Base-by-base conservation (phyloP, 441 rosid genomes). In the Arabidopsis hybrid region DNA sequence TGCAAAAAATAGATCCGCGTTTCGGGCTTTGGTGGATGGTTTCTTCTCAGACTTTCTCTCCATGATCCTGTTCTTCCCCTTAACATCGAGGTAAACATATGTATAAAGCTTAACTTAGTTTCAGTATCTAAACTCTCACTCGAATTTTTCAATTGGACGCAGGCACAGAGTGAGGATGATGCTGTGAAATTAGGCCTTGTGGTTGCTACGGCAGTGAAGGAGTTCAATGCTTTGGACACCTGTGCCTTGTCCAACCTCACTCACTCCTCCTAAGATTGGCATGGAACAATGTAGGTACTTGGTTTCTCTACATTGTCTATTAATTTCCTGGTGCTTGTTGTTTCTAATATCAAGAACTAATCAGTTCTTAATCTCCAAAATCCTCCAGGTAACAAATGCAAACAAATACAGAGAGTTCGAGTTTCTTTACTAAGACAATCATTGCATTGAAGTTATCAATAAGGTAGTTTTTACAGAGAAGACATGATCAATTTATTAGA, bases 21-120 rank as follows among this genome's bases (percentile, higher is more conserved):
- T 59, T 95, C 98, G 63, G 97, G 96, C 29, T 87, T 81, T 55
- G 93, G 97, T 70, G 99, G 99, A 82, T 95, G 99, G 98, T 91
- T 95, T 83, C 98, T 93, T 81, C 94, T 95, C 18, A 91, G 99
- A 80, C 97, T 95, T 56, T 93, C 99, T 0, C 97, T 93, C 43
- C 99, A 93, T 35, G 98, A 95, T 77, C 99, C 97, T 43, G 99
- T 95, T 80, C 98, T 95, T 67, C 98, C 99, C 77, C 98, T 95
- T 43, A 95, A 95, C 85, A 91, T 95, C 7, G 99, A 95, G 98
- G 98, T 95, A 83, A 8, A 46, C 40, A 53, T 63, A 40, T 60
- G 16, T 60, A 34, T 46, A 60, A 31, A 35, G 35, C 46, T n/a
- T 29, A 12, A 6, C 16, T 2, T 46, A 36, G 55, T 42, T 60